Conservation (phyloP, 345 rosid genomes). For the Euphorbia peplus region DNA sequence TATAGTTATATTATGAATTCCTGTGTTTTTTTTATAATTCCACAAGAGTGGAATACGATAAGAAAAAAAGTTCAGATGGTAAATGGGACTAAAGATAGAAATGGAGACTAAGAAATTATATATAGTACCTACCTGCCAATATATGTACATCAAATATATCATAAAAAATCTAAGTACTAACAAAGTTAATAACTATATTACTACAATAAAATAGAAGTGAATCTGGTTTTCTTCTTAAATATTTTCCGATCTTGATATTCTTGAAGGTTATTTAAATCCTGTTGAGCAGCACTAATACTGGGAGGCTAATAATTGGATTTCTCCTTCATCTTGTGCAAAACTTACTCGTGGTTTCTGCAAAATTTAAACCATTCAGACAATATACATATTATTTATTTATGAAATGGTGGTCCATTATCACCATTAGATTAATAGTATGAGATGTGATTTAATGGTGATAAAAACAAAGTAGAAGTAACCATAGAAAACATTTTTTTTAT, state of each 20-base stretch:
- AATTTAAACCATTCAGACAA: neutral
- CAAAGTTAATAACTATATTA: neutral
- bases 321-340: slow-evolving; percentile 20
- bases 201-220: neutral
- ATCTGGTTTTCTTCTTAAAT: neutral
- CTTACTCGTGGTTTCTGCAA: slow-evolving; percentile 45
- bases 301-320: slow-evolving; percentile 13
- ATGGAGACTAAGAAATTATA: too few species aligned
- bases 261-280: neutral
- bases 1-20: too few species aligned
- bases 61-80: too few species aligned
- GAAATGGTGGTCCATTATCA: too few species aligned
- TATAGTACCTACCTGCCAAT: neutral
- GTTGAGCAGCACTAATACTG: slow-evolving; percentile 3
- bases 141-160: neutral
- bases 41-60: too few species aligned
- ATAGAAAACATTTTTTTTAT: too few species aligned
- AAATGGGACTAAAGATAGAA: too few species aligned
- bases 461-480: too few species aligned
- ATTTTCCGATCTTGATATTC: neutral
- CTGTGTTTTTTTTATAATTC: too few species aligned
- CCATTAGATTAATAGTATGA: too few species aligned
- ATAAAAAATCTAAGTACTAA: neutral
- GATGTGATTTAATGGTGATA: too few species aligned
- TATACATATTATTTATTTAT: too few species aligned